Base-by-base conservation (phyloP, 2,329 filamentous ascomycete species). In the Orbilia ellipsospora region DNA sequence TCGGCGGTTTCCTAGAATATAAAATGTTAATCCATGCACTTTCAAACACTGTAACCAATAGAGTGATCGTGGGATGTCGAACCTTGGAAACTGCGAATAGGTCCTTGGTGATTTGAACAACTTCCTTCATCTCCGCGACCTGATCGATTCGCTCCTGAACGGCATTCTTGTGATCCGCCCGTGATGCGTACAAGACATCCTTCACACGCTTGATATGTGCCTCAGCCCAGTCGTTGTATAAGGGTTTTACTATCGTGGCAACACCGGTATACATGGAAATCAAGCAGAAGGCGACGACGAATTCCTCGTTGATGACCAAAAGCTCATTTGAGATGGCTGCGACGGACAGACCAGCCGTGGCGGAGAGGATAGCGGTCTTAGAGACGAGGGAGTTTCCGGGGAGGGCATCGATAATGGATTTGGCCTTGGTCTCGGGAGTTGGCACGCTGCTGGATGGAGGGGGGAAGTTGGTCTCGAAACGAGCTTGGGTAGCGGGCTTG, bases 261-360 rank as follows among this genome's bases (percentile, higher is more conserved):
- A 97, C 88, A 78, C 90, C 93, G 82, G 87, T 90, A 91, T 96
- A 99, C 83, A 98, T 92, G 83, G 91, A 93, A 82, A 98, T 87
- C 81, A 99, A 88, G 84, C 92, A 95, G 86, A 99, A 89, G 79
- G 92, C 92, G 82, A 96, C 92, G 83, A 99, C 92, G 78, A 94
- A 92, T 88, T 99, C 95, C 88, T 99, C 95, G 87, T 99, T 99
- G 85, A 99, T 88, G 83, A 99, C 93, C 86, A 97, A 98, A 87
- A 98, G 93, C 89, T 99, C 95, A 86, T 96, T 99, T 90, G 92
- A 96, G 86, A 99, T 93, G 82, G 93, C 95, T 83, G 95, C 96
- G 84, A 96, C 88, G 82, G 92, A 94, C 81, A 96, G 85, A 85
- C 92, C 94, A 82, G 95, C 92, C 79, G 91, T 90, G 81, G 93